Conservation (phyloP, 2,329 filamentous ascomycete genomes). For the Huntiella abstrusa region DNA sequence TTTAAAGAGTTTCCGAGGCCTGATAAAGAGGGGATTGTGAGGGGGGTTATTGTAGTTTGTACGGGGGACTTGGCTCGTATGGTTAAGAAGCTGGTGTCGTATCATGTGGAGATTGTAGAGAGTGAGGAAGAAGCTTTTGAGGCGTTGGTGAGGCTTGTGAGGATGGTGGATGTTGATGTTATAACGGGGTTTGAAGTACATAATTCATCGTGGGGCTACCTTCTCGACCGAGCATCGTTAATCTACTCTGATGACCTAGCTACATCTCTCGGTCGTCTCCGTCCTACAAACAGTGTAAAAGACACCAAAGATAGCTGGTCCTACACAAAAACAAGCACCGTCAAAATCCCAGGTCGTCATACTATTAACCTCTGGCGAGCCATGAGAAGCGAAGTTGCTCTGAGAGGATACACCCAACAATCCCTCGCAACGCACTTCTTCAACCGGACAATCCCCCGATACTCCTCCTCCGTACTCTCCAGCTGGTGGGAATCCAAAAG, state of each 20-base stretch:
- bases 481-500: constrained; percentile 43
- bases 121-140: constrained; percentile 74
- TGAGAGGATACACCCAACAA: constrained; percentile 91
- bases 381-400: constrained; percentile 79
- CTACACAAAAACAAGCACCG: constrained; percentile 81
- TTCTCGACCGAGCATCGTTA: constrained; percentile 71
- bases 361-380: constrained; percentile 96
- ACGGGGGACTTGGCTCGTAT: neutral
- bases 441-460: constrained; percentile 75
- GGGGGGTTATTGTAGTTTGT: constrained; percentile 58
- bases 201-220: constrained; percentile 81
- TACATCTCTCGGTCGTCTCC: constrained; percentile 44
- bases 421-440: constrained; percentile 86
- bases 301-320: constrained; percentile 75
- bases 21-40: constrained; percentile 18
- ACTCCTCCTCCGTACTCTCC: constrained; percentile 60
- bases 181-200: constrained; percentile 91
- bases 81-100: constrained; percentile 12
- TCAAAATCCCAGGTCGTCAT: constrained; percentile 81
- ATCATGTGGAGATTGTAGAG: constrained; percentile 36
- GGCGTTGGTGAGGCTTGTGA: constrained; percentile 71
- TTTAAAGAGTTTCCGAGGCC: constrained; percentile 11
- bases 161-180: constrained; percentile 72
- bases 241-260: constrained; percentile 85
- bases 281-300: constrained; percentile 19